Evolutionary conservation across 768 basidiomycete genomes (phyloP), one percentile per base, ranked within the genome.

Genomic region (Trametes cinnabarina): DNA sequence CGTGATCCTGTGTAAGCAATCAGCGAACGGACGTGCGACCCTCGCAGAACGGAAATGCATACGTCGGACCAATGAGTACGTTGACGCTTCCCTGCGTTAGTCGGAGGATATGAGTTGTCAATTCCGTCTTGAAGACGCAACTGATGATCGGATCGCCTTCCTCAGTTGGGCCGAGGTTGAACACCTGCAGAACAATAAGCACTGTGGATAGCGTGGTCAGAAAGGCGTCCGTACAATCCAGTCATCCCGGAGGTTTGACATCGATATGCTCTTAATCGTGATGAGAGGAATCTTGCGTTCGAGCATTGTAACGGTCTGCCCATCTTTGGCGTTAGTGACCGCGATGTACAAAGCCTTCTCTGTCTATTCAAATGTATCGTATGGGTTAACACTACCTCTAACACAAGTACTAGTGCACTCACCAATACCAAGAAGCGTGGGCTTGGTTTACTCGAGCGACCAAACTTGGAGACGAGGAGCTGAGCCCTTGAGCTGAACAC

Each of bases 101-200:
- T 51, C 87, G 87, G 55, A 95, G 75, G 32, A 99, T 81, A 65
- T 88, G 86, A 17, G 92, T 83, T 15, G 86, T 79, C 51, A 99
- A 79, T 69, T 99, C 97, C 0, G 97, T 98, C 82, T 99, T 99
- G 83, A 98, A 95, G 62, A 86, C 79, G 64, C 91, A 94, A 61
- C 84, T 88, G 68, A 99, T 80, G 57, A 98, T 78, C 0, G 96
- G 94, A 68, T 99, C 97, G 28, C 95, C 96, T 70, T 98, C 96
- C 71, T 98, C 95, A 17, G 87, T 85, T 9, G 81, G 77, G 54
- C 80, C 84, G 43, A 83, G 82, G 67, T 95, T 95, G 68, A 98
- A 72, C 1, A 81, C 83, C 94, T 94, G 62, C 9, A 19, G 23
- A 23, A n/a, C n/a, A n/a, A n/a, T n/a, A n/a, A n/a, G n/a, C n/a